Evolutionary conservation across 2,329 filamentous ascomycete species (phyloP).

Genomic region (Cladophialophora bantiana): DNA sequence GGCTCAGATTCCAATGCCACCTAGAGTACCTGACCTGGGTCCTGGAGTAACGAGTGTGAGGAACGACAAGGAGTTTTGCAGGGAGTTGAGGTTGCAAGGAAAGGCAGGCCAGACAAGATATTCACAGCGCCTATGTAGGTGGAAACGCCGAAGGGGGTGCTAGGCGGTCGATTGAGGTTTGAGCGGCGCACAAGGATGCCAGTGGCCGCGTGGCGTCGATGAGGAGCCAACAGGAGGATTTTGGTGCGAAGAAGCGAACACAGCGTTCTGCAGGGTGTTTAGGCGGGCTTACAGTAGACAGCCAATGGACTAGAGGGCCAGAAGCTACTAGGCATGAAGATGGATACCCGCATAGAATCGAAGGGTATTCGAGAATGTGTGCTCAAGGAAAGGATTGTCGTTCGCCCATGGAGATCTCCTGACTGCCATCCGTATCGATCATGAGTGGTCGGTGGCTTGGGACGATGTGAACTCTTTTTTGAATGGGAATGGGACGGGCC

Average conservation of each 20-base stretch:
- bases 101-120: slow-evolving; percentile 10
- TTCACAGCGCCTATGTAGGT: slow-evolving; percentile 21
- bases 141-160: neutral
- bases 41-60: slow-evolving; percentile 30
- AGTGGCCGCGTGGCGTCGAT: slow-evolving; percentile 22
- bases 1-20: slow-evolving; percentile 15
- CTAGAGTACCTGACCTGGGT: neutral
- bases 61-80: slow-evolving; percentile 12
- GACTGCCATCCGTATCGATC: neutral
- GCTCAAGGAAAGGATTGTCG: slow-evolving; percentile 20
- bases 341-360: neutral
- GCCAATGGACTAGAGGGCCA: neutral
- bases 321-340: neutral
- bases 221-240: slow-evolving; percentile 12
- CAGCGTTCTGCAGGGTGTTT: neutral
- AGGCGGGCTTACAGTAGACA: neutral
- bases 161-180: slow-evolving; percentile 17
- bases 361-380: slow-evolving; percentile 24
- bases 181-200: slow-evolving; percentile 18
- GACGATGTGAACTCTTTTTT: slow-evolving; percentile 13
- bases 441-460: slow-evolving; percentile 16
- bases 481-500: slow-evolving; percentile 13
- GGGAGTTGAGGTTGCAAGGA: slow-evolving; percentile 17
- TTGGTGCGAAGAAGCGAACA: slow-evolving; percentile 13
- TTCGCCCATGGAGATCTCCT: slow-evolving; percentile 23